These are phyloP conservation scores for Fraxinus ornus DNA, from an alignment of 305 asterid species.

Conservation along the genomic window DNA sequence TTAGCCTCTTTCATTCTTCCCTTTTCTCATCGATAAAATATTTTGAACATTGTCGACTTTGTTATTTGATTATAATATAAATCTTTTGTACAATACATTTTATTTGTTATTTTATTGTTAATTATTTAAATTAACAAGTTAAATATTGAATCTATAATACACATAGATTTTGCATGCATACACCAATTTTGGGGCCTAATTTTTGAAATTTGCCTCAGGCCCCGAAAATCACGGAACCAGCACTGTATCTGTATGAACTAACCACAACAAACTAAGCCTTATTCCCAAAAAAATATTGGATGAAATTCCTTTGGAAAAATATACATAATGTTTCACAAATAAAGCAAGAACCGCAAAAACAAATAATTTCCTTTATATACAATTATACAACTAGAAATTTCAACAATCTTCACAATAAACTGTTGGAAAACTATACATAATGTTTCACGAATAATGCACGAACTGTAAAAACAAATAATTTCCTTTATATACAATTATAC, in stretches of 20 bases:
- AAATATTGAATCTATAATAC: too few species aligned
- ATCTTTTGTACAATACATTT: too few species aligned
- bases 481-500: neutral
- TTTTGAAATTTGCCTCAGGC: too few species aligned
- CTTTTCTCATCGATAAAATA: too few species aligned
- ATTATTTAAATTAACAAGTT: too few species aligned
- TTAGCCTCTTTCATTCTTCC: too few species aligned
- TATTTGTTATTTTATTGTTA: too few species aligned
- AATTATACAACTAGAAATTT: neutral
- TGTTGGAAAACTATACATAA: neutral
- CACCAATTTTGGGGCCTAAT: too few species aligned
- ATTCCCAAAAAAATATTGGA: neutral
- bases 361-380: neutral
- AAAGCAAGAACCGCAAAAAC: neutral
- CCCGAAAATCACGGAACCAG: too few species aligned
- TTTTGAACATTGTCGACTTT: too few species aligned
- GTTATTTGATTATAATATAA: too few species aligned
- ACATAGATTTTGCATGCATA: too few species aligned
- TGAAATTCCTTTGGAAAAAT: neutral
- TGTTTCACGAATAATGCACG: neutral
- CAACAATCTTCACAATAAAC: neutral
- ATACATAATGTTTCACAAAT: neutral
- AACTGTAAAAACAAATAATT: conserved; percentile 2
- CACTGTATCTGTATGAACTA: neutral
- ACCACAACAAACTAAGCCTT: neutral